Conservation (phyloP, 208 protist species). For the Endotrypanum monterogeii region DNA sequence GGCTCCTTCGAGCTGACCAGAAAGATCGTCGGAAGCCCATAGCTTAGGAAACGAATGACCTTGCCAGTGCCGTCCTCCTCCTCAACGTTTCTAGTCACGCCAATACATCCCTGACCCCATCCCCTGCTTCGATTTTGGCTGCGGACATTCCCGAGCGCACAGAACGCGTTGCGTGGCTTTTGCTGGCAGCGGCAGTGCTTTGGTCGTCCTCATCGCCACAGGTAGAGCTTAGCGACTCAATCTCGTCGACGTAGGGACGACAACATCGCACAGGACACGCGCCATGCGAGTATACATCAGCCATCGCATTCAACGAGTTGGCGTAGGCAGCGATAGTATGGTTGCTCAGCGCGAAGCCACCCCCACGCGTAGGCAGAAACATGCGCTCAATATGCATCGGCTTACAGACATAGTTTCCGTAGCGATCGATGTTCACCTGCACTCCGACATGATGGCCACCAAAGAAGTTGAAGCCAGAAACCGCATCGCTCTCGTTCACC, state of each 20-base stretch:
- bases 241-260: slow-evolving; percentile 31
- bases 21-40: too few relatives aligned
- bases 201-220: not conserved
- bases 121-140: too few relatives aligned
- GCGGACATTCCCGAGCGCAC: not conserved
- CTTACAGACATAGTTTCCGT: slow-evolving; percentile 80
- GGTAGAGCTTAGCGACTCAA: slow-evolving; percentile 24
- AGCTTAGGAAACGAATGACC: not conserved
- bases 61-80: not conserved
- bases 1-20: too few relatives aligned
- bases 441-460: slow-evolving; percentile 74
- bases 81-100: not conserved
- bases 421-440: slow-evolving; percentile 78
- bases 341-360: slow-evolving; percentile 45
- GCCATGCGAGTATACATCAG: slow-evolving; percentile 31
- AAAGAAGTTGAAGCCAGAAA: slow-evolving; percentile 60
- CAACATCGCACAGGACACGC: slow-evolving; percentile 46
- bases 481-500: slow-evolving; percentile 87
- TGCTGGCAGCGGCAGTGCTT: not conserved
- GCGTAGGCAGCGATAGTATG: slow-evolving; percentile 66
- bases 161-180: not conserved
- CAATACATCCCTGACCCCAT: not conserved
- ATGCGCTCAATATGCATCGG: slow-evolving; percentile 83
- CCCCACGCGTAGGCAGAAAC: slow-evolving; percentile 57
- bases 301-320: slow-evolving; percentile 67